Percentiles rank a stretch among this genome's conserved stretches.
phyloP scores from a whole-genome alignment of 176 grass and related monocot species.

The Musa acuminata region DNA sequence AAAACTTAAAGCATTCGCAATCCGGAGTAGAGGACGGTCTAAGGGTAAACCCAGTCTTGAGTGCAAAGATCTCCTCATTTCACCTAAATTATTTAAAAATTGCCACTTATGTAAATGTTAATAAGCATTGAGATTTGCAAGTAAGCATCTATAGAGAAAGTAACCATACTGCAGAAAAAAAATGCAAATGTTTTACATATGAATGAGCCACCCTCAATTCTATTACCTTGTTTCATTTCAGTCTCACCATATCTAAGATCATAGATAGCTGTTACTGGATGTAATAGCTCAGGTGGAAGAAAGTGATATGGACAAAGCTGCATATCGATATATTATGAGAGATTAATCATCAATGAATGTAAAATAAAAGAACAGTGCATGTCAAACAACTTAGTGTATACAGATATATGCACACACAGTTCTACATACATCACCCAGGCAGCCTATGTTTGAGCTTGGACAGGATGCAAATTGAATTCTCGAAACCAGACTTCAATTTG shows the following conservation, averaged over 20 bases:
- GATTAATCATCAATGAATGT: neutral
- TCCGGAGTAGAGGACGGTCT: slow-evolving; percentile 72
- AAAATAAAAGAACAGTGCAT: neutral
- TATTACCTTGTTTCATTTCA: slow-evolving; percentile 88
- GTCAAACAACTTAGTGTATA: neutral
- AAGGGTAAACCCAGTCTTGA: slow-evolving; percentile 69
- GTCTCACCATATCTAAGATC: slow-evolving; percentile 88
- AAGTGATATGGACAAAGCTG: slow-evolving; percentile 82
- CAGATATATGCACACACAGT: neutral
- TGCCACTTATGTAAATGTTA: neutral
- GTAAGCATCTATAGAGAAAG: neutral
- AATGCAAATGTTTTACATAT: slow-evolving; percentile 1
- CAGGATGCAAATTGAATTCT: too few relatives aligned
- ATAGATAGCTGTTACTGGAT: slow-evolving; percentile 80
- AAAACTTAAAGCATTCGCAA: slow-evolving; percentile 67
- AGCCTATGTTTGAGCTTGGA: too few relatives aligned
- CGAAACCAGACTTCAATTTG: too few relatives aligned
- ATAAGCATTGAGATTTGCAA: neutral
- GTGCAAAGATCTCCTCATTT: slow-evolving; percentile 80
- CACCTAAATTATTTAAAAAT: slow-evolving; percentile 23
- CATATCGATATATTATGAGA: slow-evolving; percentile 1
- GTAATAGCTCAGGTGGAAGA: slow-evolving; percentile 49
- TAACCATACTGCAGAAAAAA: neutral
- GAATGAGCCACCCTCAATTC: neutral
- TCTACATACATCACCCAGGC: too few relatives aligned